These are phyloP conservation scores for Cytospora piceae DNA, from an alignment of 2,329 filamentous ascomycete species.

Conservation along the genomic window DNA sequence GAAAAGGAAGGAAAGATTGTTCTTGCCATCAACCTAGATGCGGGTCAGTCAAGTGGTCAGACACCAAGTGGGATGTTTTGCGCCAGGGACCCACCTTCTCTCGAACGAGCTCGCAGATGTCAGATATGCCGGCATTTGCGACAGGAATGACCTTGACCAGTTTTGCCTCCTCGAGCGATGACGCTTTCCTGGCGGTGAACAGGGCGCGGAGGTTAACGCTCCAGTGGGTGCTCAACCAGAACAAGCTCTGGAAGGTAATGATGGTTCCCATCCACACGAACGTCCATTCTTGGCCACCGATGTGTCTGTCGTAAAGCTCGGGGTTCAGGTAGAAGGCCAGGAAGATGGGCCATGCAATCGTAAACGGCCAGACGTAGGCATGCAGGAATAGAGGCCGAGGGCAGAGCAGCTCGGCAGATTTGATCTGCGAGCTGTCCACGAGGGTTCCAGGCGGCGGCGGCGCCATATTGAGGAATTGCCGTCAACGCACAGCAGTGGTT, in stretches of 20 bases:
- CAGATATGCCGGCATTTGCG: slow-evolving; percentile 84
- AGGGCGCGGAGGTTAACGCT: slow-evolving; percentile 82
- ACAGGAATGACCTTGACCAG: slow-evolving; percentile 92
- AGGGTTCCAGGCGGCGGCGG: slow-evolving; percentile 55
- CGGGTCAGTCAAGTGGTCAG: slow-evolving; percentile 17
- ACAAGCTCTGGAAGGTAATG: slow-evolving; percentile 81
- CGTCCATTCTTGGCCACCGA: slow-evolving; percentile 95
- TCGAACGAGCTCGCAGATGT: slow-evolving; percentile 81
- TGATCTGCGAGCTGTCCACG: slow-evolving; percentile 90
- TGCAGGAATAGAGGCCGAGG: slow-evolving; percentile 81
- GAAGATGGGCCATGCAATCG: slow-evolving; percentile 89
- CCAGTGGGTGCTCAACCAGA: slow-evolving; percentile 98
- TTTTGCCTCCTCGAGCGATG: slow-evolving; percentile 71
- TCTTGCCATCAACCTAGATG: slow-evolving; percentile 68
- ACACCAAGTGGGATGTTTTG: slow-evolving; percentile 16
- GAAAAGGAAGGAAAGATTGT: slow-evolving; percentile 87
- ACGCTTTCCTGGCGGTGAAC: slow-evolving; percentile 78
- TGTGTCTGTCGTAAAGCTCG: slow-evolving; percentile 86
- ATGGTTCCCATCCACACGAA: slow-evolving; percentile 93
- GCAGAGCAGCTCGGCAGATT: slow-evolving; percentile 83
- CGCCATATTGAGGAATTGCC: slow-evolving; percentile 55
- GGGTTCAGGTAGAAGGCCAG: slow-evolving; percentile 82
- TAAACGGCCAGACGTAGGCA: slow-evolving; percentile 91
- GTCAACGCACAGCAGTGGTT: slow-evolving; percentile 16
- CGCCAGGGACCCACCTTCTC: slow-evolving; percentile 60